Evolutionary conservation across 1,284 basidiomycete species (phyloP), one percentile per base, ranked within the genome.

Genomic region (Marasmius fiardii): DNA sequence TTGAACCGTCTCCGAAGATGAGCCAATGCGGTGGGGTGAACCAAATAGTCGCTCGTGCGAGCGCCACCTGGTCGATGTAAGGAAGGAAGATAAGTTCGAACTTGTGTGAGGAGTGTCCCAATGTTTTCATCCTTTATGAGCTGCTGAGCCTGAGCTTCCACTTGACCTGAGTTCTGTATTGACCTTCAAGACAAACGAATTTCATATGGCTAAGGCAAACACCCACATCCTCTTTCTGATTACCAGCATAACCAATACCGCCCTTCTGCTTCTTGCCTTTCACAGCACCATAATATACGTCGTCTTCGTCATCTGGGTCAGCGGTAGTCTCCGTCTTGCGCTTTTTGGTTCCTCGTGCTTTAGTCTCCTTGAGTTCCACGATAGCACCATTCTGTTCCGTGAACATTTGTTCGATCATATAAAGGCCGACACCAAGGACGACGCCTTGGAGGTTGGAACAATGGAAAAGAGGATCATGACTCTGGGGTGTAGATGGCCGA

Each of bases 1-100:
- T 92, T 93, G 73, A 95, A 95, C 34, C 93, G 82, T 61, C 94
- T 77, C 43, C 94, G 83, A 48, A 97, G 83, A 70, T 95, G 93
- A 3, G 93, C 92, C 21, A 96, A 74, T 1, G 92, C 84, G 1
- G 92, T 94, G 1, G 93, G 93, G 66, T 95, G 92, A 8, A 92
- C 88, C 51, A 94, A 80, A 64, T 90, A 92, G 72, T 96, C 93
- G 60, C 90, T 92, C 1, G 91, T 82, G 58, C 82, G 82, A 23
- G 84, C 83, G 16, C 90, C 91, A 14, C 81, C 82, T 31, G 74
- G 69, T 44, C 93, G 83, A 60, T 87, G 82, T 5, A 93, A 72
- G 31, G 86, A 86, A 0, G 93, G 93, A 4, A 96, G 80, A 67
- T 88, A 95, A 1, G 82, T 76, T 23, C 90, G 82, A 53, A 95